A percentile compares a stretch with the other conserved stretches of the same genome.
Conservation (phyloP, 176 grass and related monocot species). For the Cenchrus fungigraminus region DNA sequence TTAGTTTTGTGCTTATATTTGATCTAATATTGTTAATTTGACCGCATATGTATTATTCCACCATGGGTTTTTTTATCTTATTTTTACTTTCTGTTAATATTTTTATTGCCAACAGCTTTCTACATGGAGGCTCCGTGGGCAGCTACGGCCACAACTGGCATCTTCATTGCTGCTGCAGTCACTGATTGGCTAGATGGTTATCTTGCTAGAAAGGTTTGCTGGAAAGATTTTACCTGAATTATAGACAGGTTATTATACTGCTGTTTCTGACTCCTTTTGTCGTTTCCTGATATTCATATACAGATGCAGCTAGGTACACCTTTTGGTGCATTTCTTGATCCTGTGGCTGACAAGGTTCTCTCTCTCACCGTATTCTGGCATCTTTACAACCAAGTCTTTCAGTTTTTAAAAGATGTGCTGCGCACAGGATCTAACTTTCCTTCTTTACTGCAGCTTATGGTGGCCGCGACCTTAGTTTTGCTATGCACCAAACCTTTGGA, state of each 20-base stretch:
- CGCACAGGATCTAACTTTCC: constrained; percentile 23
- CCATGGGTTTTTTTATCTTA: not conserved
- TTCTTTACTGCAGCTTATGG: constrained; percentile 85
- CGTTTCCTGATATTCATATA: constrained; percentile 36
- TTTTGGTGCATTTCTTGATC: constrained; percentile 99
- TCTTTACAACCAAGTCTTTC: constrained; percentile 19
- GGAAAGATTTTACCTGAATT: constrained; percentile 28
- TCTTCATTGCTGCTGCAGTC: constrained; percentile 87
- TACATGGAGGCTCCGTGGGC: constrained; percentile 83
- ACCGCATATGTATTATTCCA: constrained; percentile 11
- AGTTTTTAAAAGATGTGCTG: constrained; percentile 1
- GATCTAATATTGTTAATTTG: constrained; percentile 18
- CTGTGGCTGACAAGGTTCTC: constrained; percentile 97
- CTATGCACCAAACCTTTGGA: constrained; percentile 91
- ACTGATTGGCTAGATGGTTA: constrained; percentile 99
- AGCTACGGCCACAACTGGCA: constrained; percentile 86
- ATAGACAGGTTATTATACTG: constrained; percentile 9
- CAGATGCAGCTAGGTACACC: constrained; percentile 95
- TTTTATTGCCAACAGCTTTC: constrained; percentile 66
- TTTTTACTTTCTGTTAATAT: not conserved
- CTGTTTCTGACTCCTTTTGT: not conserved
- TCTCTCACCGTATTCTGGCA: not conserved
- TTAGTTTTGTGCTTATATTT: constrained; percentile 19
- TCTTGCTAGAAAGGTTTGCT: constrained; percentile 91
- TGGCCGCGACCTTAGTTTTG: constrained; percentile 88